Evolutionary conservation across 257 asterid genomes (phyloP).

Genomic region (Solanum tarapatanum): DNA sequence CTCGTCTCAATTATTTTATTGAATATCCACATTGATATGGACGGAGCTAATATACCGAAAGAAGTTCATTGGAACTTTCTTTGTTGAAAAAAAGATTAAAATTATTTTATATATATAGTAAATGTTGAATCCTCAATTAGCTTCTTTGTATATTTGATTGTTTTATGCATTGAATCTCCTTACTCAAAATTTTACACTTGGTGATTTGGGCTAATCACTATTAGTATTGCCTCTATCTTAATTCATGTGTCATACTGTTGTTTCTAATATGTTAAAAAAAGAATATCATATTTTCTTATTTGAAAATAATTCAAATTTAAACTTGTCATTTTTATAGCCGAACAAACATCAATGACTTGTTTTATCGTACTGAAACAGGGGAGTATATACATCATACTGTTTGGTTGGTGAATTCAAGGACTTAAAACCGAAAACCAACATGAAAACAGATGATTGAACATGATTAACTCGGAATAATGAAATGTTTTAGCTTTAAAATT

Average conservation of each 20-base stretch:
- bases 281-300: background rate
- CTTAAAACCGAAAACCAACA: background rate
- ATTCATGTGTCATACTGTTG: too few species aligned
- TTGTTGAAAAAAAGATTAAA: too few species aligned
- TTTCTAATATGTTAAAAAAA: too few species aligned
- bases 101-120: too few species aligned
- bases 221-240: too few species aligned
- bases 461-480: background rate
- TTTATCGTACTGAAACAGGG: background rate
- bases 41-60: background rate
- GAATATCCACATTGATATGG: background rate
- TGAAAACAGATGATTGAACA: background rate
- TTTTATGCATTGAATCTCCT: too few species aligned
- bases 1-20: background rate
- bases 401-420: background rate
- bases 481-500: background rate
- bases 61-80: too few species aligned
- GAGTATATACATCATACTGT: background rate
- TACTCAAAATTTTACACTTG: too few species aligned
- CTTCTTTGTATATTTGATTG: background rate
- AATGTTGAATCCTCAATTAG: too few species aligned
- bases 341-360: background rate
- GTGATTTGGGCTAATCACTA: too few species aligned
- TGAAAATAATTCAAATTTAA: background rate
- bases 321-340: background rate